Base-by-base conservation (phyloP, 2,329 filamentous ascomycete genomes). In the Teratosphaeria destructans region DNA sequence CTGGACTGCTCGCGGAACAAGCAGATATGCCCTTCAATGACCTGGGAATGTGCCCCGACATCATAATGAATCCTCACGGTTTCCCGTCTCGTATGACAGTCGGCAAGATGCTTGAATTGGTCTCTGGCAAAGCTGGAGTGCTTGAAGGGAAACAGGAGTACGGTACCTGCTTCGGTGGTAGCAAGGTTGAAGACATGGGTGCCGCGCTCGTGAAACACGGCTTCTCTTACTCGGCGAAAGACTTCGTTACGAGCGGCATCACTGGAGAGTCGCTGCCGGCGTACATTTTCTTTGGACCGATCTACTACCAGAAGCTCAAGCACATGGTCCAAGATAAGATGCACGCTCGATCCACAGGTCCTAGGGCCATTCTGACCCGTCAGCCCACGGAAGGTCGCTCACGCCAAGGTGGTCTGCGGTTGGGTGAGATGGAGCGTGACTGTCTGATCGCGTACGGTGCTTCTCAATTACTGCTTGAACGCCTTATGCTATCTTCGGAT, bases 291-390 rank as follows among this genome's bases (percentile, higher is more conserved):
- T 96, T 95, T 73, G 94, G 94, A 0, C 94, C 94, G 11, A 99
- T 99, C 75, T 99, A 96, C 79, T 99, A 99, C 79, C 94, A 99
- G 79, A 95, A 96, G 66, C 84, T 99, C 65, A 99, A 99, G 82
- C 94, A 99, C 81, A 99, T 99, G 94, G 94, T 99, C 3, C 92
- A 97, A 74, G 94, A 99, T 74, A 99, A 99, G 78, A 97, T 99
- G 94, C 94, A 99, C 77, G 93, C 90, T 35, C 90, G 94, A 62
- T 86, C 93, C 2, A 87, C 90, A 14, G 95, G 95, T 0, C 95
- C 94, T 0, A 83, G 89, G 12, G 93, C 93, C 29, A 94, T 96
- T 64, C 81, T 99, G 29, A 99, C 94, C 0, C 86, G 94, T 10
- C 94, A 99, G 73, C 94, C 94, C 0, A 99, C 93, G 0, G 94